Base-by-base conservation (phyloP, 805 yeast genomes). In the Saturnispora diversa region DNA sequence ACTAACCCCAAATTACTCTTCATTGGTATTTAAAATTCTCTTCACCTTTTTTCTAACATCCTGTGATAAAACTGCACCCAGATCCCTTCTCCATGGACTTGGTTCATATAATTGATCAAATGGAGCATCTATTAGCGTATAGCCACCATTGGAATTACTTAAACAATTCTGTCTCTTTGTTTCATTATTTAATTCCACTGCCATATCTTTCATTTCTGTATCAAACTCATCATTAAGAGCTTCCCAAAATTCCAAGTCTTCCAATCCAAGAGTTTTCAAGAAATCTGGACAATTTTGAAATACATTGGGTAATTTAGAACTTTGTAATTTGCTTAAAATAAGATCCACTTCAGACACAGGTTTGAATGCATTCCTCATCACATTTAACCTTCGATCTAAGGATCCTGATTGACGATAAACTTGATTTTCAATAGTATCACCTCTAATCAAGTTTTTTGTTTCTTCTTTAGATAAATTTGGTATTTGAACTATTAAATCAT, bases 171-270 rank as follows among this genome's bases (percentile, higher is more conserved):
- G 16, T 19, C 25, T 31, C 9, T 31, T 23, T 19, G 15, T 12
- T 10, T 37, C 41, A 12, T 41, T 23, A 15, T 16, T 12, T n/a
- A 37, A 21, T 9, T 52, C 50, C 23, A 27, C 21, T 29, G 47
- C 44, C 25, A 44, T 34, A 3, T 41, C 28, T 11, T 46, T 48
- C 50, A 60, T 48, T 26, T 53, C 62, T 20, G 45, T 42, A 15
- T 60, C 60, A 38, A 52, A 59, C 37, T 59, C 62, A 27, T 56
- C 61, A 39, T 55, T 58, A 55, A 59, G 47, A 21, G 51, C 38
- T 37, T 53, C 58, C 58, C 62, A 57, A 35, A 47, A 47, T 22
- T 59, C 64, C 12, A 61, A 31, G 38, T 61, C 64, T 37, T 58
- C 55, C 10, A 50, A 22, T 15, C 50, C 55, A 33, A 61, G 32